Percentiles rank a stretch among this genome's conserved stretches.
These are phyloP conservation scores for Epichloe festucae DNA, from an alignment of 2,329 filamentous ascomycete species.

Conservation along the genomic window DNA sequence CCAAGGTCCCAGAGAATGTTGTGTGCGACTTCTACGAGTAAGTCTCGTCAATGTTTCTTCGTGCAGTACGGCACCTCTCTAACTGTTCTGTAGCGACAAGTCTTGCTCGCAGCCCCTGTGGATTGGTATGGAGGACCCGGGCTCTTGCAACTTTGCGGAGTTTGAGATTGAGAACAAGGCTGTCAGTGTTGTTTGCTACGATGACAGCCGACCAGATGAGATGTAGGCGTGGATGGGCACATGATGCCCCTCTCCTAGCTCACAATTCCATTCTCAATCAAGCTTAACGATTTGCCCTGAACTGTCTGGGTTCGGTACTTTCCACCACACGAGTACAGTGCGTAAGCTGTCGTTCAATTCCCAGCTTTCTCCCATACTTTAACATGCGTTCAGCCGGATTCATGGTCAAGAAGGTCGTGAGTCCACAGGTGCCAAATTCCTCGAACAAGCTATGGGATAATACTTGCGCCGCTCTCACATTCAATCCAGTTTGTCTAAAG, in stretches of 20 bases:
- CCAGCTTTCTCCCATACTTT: conserved; percentile 15
- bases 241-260: neutral
- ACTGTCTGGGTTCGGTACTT: neutral
- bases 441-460: conserved; percentile 15
- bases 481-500: conserved; percentile 23
- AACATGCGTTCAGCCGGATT: conserved; percentile 11
- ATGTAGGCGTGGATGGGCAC: neutral
- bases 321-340: neutral
- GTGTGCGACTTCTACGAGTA: conserved; percentile 2
- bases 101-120: conserved; percentile 2
- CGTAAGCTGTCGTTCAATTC: conserved; percentile 13
- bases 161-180: conserved; percentile 3
- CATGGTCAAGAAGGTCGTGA: conserved; percentile 21
- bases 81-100: conserved; percentile 1
- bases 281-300: neutral
- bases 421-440: conserved; percentile 14
- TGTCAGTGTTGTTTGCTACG: conserved; percentile 2
- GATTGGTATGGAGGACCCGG: conserved; percentile 5
- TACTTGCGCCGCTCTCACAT: conserved; percentile 23
- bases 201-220: neutral
- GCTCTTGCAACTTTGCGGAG: neutral
- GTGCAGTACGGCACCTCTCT: neutral
- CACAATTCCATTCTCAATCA: neutral
- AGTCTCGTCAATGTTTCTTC: neutral
- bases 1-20: neutral